Evolutionary conservation across 352 stramenopile genomes (phyloP).

Genomic region (Pythium rishiriense): DNA sequence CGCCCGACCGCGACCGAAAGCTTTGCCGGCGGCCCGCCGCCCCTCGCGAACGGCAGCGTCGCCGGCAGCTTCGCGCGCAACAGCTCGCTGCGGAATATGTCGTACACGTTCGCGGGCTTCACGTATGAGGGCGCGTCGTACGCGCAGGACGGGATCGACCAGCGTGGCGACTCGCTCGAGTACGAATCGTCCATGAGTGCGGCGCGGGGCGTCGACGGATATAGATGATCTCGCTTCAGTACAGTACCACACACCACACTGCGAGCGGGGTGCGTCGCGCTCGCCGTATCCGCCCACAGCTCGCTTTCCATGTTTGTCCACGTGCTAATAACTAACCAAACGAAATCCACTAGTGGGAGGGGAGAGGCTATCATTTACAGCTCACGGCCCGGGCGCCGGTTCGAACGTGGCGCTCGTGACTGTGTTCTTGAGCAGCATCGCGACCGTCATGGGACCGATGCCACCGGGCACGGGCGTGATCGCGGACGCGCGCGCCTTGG

Average conservation of each 20-base stretch:
- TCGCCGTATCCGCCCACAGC: too few species aligned
- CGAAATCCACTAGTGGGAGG: too few species aligned
- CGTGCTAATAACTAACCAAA: too few species aligned
- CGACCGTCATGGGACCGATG: constrained; percentile 99
- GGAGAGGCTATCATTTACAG: too few species aligned
- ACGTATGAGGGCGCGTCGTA: constrained; percentile 81
- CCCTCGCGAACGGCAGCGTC: constrained; percentile 23
- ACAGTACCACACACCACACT: too few species aligned
- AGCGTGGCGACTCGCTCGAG: constrained; percentile 14
- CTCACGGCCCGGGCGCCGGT: not conserved
- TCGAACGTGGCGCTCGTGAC: constrained; percentile 62
- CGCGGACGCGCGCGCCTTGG: constrained; percentile 77
- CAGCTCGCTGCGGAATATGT: constrained; percentile 76
- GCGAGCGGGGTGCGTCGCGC: too few species aligned
- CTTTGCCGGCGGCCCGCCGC: not conserved
- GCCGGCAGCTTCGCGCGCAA: constrained; percentile 47
- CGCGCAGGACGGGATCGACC: constrained; percentile 31
- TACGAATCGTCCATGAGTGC: constrained; percentile 21
- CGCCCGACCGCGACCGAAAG: constrained; percentile 23
- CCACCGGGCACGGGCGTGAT: constrained; percentile 97
- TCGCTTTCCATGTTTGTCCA: too few species aligned
- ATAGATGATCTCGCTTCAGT: constrained; percentile 17
- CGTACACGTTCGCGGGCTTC: constrained; percentile 89
- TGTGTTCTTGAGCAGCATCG: constrained; percentile 91
- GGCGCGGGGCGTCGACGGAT: constrained; percentile 10